Base-by-base conservation (phyloP, 257 asterid genomes). In the Ophiorrhiza pumila region DNA sequence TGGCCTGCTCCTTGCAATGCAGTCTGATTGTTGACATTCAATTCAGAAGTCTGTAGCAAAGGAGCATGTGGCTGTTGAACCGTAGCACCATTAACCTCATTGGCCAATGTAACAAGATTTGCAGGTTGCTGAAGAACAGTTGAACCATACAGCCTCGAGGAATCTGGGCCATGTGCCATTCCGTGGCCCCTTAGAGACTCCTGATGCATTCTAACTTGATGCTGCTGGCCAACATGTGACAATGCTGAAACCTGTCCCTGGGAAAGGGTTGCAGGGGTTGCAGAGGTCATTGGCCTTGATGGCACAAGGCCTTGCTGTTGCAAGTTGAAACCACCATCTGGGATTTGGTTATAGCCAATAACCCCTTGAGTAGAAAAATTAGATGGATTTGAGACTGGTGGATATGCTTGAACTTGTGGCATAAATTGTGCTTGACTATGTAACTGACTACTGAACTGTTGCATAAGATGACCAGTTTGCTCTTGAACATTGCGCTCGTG, bases 151-250 rank as follows among this genome's bases (percentile, higher is more conserved):
- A 79, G 70, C 80, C 83, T 80, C 6, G 46, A 76, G 57, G 85
- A 66, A 87, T 91, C 92, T n/a, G 85, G 29, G 78, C 81, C 83
- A 75, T 85, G 85, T 67, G 83, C 83, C 49, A 81, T 69, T 63
- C 86, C 87, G 29, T 78, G 85, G 71, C 81, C 81, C 74, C 79
- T 81, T 32, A 59, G 70, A 67, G 49, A 46, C 58, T 78, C 85
- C 73, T 85, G 91, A 75, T 86, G 78, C 55, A 65, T 71, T 73
- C 83, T 89, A 71, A 74, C 86, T 73, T 77, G 91, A 81, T 84
- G 83, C 52, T 81, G 90, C 80, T 76, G 91, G 69, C 81, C 85
- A 64, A 74, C 67, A 71, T 87, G 88, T 23, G 79, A 83, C 7
- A 80, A 69, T n/a, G 63, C 80, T 61, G 83, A 66, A 62, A 79